These are phyloP conservation scores for Colletotrichum salicis DNA, from an alignment of 2,329 filamentous ascomycete genomes.

Conservation along the genomic window DNA sequence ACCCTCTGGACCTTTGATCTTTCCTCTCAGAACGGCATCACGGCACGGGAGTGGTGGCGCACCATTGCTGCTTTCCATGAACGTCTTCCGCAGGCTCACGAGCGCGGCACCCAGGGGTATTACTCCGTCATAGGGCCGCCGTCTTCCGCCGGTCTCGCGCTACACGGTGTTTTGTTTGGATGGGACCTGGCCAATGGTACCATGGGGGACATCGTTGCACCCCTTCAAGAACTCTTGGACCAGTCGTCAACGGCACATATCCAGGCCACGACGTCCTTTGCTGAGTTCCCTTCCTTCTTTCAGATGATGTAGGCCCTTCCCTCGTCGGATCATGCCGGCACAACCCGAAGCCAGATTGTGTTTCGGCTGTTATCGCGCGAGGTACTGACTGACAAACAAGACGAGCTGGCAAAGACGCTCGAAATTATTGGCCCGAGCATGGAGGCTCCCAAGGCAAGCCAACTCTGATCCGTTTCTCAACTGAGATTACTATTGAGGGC, in stretches of 20 bases:
- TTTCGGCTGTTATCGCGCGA: neutral
- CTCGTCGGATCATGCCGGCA: neutral
- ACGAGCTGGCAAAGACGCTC: neutral
- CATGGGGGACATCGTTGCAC: neutral
- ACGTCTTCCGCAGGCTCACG: neutral
- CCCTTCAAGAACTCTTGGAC: neutral
- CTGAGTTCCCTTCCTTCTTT: too few species aligned
- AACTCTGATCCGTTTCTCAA: too few species aligned
- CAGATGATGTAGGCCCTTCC: too few species aligned
- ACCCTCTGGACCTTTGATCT: too few species aligned
- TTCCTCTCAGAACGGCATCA: too few species aligned
- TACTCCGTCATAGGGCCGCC: neutral
- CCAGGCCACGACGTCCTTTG: neutral
- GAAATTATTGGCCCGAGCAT: neutral
- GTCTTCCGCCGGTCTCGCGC: neutral
- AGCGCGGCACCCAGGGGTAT: neutral
- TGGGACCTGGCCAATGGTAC: slow-evolving; percentile 1
- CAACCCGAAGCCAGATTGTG: neutral
- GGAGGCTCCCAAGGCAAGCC: neutral
- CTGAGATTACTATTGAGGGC: neutral
- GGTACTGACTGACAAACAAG: neutral
- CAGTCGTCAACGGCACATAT: neutral
- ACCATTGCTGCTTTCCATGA: neutral
- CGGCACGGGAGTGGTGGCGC: neutral
- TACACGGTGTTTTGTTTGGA: neutral